Conservation (phyloP, 2,329 filamentous ascomycete genomes). For the Aspergillus candidus region DNA sequence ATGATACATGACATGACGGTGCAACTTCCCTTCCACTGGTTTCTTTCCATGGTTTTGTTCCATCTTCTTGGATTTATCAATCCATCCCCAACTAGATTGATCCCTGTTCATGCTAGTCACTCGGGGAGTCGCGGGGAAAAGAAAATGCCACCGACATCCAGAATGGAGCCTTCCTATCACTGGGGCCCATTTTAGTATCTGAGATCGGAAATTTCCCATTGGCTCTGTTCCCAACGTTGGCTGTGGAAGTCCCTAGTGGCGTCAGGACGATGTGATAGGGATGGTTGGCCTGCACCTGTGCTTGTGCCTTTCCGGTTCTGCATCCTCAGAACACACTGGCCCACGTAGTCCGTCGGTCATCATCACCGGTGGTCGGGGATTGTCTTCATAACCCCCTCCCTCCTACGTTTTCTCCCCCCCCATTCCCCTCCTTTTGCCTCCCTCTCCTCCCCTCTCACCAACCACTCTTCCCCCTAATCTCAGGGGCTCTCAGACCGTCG, state of each 20-base stretch:
- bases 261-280: conserved; percentile 21
- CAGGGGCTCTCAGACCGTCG: not conserved
- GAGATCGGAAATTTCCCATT: conserved; percentile 17
- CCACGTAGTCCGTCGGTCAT: conserved; percentile 14
- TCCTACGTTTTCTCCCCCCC: not conserved
- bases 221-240: conserved; percentile 17
- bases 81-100: too few relatives aligned
- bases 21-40: too few relatives aligned
- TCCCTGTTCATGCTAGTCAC: too few relatives aligned
- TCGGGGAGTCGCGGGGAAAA: too few relatives aligned
- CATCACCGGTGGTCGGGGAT: not conserved
- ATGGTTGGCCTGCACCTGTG: conserved; percentile 20
- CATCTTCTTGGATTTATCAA: too few relatives aligned
- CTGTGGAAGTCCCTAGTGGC: conserved; percentile 20
- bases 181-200: not conserved
- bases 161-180: too few relatives aligned
- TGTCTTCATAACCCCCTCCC: not conserved
- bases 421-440: not conserved
- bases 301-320: conserved; percentile 21
- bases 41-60: too few relatives aligned
- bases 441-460: conserved; percentile 1
- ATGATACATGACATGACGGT: too few relatives aligned
- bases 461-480: not conserved
- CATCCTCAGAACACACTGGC: conserved; percentile 17
- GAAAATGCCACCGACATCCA: too few relatives aligned